A percentile compares a stretch with the other conserved stretches of the same genome.
phyloP scores from a whole-genome alignment of 139 green algal genomes.

The Medakamo hakoo region DNA sequence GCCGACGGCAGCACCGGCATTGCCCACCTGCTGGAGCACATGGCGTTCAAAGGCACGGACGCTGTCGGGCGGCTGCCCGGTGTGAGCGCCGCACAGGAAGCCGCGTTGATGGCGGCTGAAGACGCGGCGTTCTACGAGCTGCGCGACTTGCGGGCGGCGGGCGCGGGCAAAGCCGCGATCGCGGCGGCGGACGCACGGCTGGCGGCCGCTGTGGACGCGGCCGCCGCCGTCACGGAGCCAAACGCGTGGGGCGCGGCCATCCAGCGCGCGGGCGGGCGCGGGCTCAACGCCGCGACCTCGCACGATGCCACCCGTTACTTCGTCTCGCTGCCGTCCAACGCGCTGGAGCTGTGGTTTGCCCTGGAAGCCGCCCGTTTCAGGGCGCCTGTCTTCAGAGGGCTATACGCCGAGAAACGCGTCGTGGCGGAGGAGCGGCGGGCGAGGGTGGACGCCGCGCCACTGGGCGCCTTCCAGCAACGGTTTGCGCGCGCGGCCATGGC shows the following conservation, averaged over 20 bases:
- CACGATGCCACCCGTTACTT: constrained; percentile 70
- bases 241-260: constrained; percentile 69
- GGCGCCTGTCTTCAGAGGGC: constrained; percentile 47
- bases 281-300: constrained; percentile 72
- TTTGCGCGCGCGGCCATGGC: constrained; percentile 19
- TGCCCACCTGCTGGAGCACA: constrained; percentile 77
- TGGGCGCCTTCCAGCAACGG: constrained; percentile 40
- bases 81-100: constrained; percentile 29
- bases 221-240: constrained; percentile 13
- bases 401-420: constrained; percentile 78
- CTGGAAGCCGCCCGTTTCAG: constrained; percentile 67
- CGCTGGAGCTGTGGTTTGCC: constrained; percentile 78
- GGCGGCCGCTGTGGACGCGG: background rate
- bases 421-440: constrained; percentile 63
- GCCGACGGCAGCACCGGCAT: constrained; percentile 50
- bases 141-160: no score
- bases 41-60: constrained; percentile 63
- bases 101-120: constrained; percentile 39
- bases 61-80: constrained; percentile 27
- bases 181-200: background rate
- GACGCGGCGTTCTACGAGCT: constrained; percentile 31
- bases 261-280: constrained; percentile 42
- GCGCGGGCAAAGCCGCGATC: background rate
- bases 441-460: constrained; percentile 56
- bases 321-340: constrained; percentile 36